A percentile compares a stretch with the other conserved stretches of the same genome.
phyloP scores from a whole-genome alignment of 306 rosid species.

The Begonia fuchsioides region DNA sequence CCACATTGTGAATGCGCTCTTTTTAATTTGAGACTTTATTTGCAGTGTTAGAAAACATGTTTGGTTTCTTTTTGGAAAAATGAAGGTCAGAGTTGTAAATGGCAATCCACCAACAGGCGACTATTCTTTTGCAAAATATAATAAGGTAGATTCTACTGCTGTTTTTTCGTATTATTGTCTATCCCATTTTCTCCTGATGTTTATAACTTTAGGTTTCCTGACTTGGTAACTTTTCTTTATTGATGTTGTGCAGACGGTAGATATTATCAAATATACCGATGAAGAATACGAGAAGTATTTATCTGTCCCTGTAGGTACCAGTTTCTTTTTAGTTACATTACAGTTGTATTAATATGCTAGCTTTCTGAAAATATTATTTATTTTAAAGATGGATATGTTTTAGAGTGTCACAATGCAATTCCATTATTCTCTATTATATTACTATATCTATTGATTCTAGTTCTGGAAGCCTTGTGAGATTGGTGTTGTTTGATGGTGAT shows the following conservation, averaged over 20 bases:
- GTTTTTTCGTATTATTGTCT: slow-evolving; percentile 2
- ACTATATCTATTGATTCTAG: too few relatives aligned
- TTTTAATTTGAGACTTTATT: neutral
- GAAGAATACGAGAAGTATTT: slow-evolving; percentile 84
- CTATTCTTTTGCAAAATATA: slow-evolving; percentile 91
- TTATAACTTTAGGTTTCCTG: neutral
- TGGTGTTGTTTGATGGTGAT: too few relatives aligned
- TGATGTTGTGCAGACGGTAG: slow-evolving; percentile 65
- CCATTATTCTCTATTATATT: too few relatives aligned
- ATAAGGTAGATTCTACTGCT: slow-evolving; percentile 45
- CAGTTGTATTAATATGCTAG: too few relatives aligned
- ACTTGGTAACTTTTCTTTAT: slow-evolving; percentile 8
- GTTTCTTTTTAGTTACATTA: neutral
- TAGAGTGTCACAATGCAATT: too few relatives aligned
- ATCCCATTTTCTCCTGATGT: slow-evolving; percentile 1
- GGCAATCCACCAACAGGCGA: slow-evolving; percentile 86
- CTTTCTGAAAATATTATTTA: too few relatives aligned
- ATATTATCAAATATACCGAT: slow-evolving; percentile 63
- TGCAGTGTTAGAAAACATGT: slow-evolving; percentile 5
- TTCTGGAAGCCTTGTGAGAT: too few relatives aligned
- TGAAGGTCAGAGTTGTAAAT: slow-evolving; percentile 74
- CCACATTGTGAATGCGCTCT: neutral
- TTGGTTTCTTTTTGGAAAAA: slow-evolving; percentile 1
- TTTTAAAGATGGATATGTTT: too few relatives aligned
- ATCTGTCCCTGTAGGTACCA: slow-evolving; percentile 68